Evolutionary conservation across 257 asterid genomes (phyloP).

Genomic region (Pogostemon cablin): DNA sequence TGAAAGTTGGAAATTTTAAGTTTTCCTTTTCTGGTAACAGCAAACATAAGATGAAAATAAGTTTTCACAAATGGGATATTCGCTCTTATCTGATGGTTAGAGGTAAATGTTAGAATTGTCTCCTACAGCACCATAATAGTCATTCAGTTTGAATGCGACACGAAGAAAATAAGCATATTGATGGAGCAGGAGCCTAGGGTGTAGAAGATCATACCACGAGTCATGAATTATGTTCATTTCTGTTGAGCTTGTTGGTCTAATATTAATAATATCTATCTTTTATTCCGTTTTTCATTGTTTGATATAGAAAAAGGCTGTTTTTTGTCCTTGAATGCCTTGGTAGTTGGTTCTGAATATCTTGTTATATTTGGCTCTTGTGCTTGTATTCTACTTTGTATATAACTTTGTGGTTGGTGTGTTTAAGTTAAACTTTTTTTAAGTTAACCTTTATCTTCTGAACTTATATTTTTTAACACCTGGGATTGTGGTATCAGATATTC

Average conservation of each 20-base stretch:
- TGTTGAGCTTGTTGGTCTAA: constrained; percentile 5
- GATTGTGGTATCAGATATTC: constrained; percentile 50
- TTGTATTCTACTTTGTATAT: too few species aligned
- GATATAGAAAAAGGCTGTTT: not conserved
- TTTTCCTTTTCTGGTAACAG: too few species aligned
- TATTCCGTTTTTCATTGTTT: not conserved
- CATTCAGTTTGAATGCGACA: not conserved
- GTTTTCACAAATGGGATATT: too few species aligned
- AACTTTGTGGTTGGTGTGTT: constrained; percentile 7
- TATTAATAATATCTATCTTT: constrained; percentile 7
- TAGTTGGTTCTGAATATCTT: too few species aligned
- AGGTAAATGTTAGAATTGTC: not conserved
- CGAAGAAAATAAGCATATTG: not conserved
- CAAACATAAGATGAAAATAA: too few species aligned
- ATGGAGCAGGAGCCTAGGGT: not conserved
- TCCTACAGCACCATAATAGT: not conserved
- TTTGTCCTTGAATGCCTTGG: not conserved
- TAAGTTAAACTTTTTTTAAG: not conserved
- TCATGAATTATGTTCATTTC: not conserved
- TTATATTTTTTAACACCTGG: not conserved
- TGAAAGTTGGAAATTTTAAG: not conserved
- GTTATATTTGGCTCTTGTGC: too few species aligned
- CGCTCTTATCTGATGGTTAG: too few species aligned
- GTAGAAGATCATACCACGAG: not conserved
- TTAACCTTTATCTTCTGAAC: not conserved